A percentile compares a stretch with the other conserved stretches of the same genome.
These are phyloP conservation scores for Helotiales sp. DNA, from an alignment of 2,329 filamentous ascomycete genomes.

Conservation along the genomic window DNA sequence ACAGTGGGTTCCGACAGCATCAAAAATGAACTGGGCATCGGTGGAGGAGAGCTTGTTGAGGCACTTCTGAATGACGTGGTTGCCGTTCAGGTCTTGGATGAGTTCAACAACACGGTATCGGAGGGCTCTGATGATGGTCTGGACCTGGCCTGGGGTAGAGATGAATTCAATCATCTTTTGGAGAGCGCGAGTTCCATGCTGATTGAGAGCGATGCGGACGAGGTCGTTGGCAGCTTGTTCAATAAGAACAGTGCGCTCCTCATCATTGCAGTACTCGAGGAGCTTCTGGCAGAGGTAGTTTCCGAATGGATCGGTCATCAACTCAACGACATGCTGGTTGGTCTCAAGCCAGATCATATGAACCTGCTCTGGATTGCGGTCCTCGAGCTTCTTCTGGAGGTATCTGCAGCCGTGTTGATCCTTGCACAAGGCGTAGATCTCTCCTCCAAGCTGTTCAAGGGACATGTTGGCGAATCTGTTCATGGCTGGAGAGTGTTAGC, in stretches of 20 bases:
- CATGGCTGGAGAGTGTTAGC: conserved; percentile 55
- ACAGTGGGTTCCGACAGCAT: conserved; percentile 86
- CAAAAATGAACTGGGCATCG: conserved; percentile 96
- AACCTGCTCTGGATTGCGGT: conserved; percentile 79
- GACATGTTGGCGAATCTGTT: conserved; percentile 84
- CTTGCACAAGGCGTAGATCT: conserved; percentile 91
- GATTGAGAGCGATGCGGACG: conserved; percentile 92
- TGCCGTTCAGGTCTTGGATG: conserved; percentile 97
- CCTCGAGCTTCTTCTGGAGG: conserved; percentile 95
- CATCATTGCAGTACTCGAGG: conserved; percentile 91
- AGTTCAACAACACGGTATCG: conserved; percentile 86
- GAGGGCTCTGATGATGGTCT: conserved; percentile 85
- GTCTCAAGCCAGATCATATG: conserved; percentile 96
- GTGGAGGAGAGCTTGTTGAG: conserved; percentile 86
- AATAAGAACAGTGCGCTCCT: conserved; percentile 91
- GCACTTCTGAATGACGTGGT: conserved; percentile 99
- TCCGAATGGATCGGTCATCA: conserved; percentile 99
- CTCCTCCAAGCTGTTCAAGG: conserved; percentile 78
- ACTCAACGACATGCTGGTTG: conserved; percentile 88
- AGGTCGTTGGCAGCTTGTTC: conserved; percentile 87
- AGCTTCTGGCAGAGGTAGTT: conserved; percentile 99
- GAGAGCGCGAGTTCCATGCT: conserved; percentile 92
- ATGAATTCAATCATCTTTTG: conserved; percentile 99
- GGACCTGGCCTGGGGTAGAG: conserved; percentile 80
- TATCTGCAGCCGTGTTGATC: conserved; percentile 98